phyloP scores from a whole-genome alignment of 1,284 basidiomycete genomes.

The Ustilago bromivora region DNA sequence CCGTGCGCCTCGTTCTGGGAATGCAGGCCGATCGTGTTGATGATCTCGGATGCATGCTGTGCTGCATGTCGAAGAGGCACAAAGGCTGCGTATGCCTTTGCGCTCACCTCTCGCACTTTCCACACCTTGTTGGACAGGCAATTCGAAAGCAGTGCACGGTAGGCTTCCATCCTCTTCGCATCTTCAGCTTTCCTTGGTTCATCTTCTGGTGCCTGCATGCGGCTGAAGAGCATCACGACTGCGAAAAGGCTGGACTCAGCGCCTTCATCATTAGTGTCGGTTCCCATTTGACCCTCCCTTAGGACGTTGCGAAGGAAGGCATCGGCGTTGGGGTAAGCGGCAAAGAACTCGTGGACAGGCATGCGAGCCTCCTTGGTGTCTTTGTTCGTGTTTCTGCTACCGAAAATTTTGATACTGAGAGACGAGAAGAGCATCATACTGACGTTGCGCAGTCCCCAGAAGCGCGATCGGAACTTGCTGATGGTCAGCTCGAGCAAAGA shows the following conservation, averaged over 20 bases:
- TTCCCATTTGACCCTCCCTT: slow-evolving; percentile 10
- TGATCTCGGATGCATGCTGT: slow-evolving; percentile 11
- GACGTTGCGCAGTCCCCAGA: slow-evolving; percentile 70
- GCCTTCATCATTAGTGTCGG: slow-evolving; percentile 13
- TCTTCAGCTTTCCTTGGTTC: slow-evolving; percentile 23
- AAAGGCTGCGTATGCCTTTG: slow-evolving; percentile 45
- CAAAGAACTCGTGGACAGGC: slow-evolving; percentile 56
- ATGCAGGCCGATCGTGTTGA: slow-evolving; percentile 15
- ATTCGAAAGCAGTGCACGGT: slow-evolving; percentile 31
- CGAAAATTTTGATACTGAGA: slow-evolving; percentile 66
- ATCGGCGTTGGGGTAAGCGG: slow-evolving; percentile 39
- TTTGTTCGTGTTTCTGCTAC: slow-evolving; percentile 48
- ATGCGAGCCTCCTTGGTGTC: slow-evolving; percentile 46
- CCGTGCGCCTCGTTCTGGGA: slow-evolving; percentile 61
- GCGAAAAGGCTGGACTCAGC: slow-evolving; percentile 57
- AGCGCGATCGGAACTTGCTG: slow-evolving; percentile 65
- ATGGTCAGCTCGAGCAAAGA: slow-evolving; percentile 66
- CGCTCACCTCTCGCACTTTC: slow-evolving; percentile 58
- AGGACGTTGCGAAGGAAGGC: slow-evolving; percentile 39
- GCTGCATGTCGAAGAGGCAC: slow-evolving; percentile 25
- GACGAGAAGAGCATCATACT: slow-evolving; percentile 70
- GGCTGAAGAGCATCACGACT: slow-evolving; percentile 60
- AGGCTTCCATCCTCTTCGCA: slow-evolving; percentile 15
- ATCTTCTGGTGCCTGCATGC: slow-evolving; percentile 47
- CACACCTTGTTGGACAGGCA: slow-evolving; percentile 54